Base-by-base conservation (phyloP, 1,139 yeast genomes). In the Taphrina betulina region DNA sequence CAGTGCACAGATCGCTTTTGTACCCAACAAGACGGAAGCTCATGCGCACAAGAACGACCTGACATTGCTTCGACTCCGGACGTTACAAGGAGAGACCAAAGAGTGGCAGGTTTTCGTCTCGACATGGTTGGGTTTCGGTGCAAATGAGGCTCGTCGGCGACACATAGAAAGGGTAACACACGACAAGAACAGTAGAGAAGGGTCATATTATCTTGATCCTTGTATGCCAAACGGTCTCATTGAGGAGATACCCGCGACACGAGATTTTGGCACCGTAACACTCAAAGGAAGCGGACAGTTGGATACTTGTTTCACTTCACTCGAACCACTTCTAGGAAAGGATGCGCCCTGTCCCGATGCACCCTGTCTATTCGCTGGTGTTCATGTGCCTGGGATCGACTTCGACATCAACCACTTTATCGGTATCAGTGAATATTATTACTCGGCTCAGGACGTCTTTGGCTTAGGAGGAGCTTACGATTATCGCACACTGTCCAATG, bases 351-450 rank as follows among this genome's bases (percentile, higher is more conserved):
- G 73, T 63, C 64, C 62, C 24, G 77, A 73, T 48, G 72, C 71
- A 33, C 76, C 77, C 5, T 73, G 77, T 59, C 58, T 72, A 36
- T 65, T 51, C 69, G 74, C 61, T 63, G 72, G 60, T 60, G 67
- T 41, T 31, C 82, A 80, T 40, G 74, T 79, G 17, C 95, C 95
- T 0, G 76, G 80, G 1, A 81, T 86, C 69, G 87, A 83, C 63
- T 82, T 85, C 63, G 81, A 78, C 55, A 71, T 80, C 37, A 80
- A 82, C 62, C 82, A 80, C 61, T 85, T 85, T 61, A 76, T 83
- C 28, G 95, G 94, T 0, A 88, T 87, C 1, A 82, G 89, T 63
- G 95, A 89, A 41, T 85, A 84, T 68, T 85, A 89, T 86, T 85
- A 85, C 66, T 80, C 88, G 2, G 73, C 83, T 7, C 76, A 77